A percentile compares a stretch with the other conserved stretches of the same genome.
These are phyloP conservation scores for Mrakiaceae sp. DNA, from an alignment of 1,284 basidiomycete species.

Conservation along the genomic window DNA sequence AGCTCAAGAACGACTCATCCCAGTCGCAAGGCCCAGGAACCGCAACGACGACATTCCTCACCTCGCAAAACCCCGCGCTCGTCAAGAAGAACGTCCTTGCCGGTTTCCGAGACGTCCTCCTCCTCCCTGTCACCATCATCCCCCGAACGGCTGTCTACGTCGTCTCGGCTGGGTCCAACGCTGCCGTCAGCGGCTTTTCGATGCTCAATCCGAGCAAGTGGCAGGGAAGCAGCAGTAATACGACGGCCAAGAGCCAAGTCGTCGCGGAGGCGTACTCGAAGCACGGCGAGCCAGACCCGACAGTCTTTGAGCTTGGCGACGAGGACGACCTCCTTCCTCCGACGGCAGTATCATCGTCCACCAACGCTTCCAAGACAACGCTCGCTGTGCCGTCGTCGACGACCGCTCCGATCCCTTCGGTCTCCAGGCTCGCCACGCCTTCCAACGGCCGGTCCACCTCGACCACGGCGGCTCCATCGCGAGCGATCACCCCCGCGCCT, in stretches of 20 bases:
- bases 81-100: slow-evolving; percentile 87
- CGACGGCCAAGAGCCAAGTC: too few relatives aligned
- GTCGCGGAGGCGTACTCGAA: not conserved
- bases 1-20: not conserved
- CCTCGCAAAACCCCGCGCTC: slow-evolving; percentile 75
- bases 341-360: not conserved
- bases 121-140: slow-evolving; percentile 91
- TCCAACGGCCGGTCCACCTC: not conserved
- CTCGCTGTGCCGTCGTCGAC: not conserved
- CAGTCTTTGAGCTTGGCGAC: slow-evolving; percentile 51
- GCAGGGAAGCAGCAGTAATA: slow-evolving; percentile 24
- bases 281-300: slow-evolving; percentile 16
- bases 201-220: slow-evolving; percentile 81
- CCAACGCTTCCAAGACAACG: not conserved
- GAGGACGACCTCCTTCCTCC: slow-evolving; percentile 40
- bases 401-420: not conserved
- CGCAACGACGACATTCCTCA: slow-evolving; percentile 48
- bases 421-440: not conserved
- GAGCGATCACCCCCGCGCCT: slow-evolving; percentile 19
- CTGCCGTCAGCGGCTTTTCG: slow-evolving; percentile 67
- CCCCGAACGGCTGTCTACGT: slow-evolving; percentile 63
- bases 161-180: slow-evolving; percentile 58
- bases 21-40: slow-evolving; percentile 4
- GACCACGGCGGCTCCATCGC: slow-evolving; percentile 16
- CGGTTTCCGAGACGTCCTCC: slow-evolving; percentile 77